Evolutionary conservation across 441 rosid species (phyloP).

Genomic region (Eruca vesicaria): DNA sequence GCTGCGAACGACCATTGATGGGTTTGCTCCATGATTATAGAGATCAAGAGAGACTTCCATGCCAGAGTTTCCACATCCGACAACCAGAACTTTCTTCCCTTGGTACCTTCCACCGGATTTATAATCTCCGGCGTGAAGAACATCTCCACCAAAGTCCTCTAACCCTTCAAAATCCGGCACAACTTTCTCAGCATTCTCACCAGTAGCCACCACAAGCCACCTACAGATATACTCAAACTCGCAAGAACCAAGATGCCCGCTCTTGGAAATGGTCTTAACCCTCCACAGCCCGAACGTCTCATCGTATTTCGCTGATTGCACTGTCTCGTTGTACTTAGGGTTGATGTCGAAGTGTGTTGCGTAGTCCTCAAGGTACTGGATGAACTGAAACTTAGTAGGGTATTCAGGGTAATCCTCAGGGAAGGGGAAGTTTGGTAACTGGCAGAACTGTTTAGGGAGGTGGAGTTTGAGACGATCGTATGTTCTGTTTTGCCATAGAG

Average conservation of each 20-base stretch:
- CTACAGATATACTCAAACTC: constrained; percentile 73
- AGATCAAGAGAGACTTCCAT: constrained; percentile 93
- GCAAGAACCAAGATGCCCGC: constrained; percentile 11
- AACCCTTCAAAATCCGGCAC: constrained; percentile 76
- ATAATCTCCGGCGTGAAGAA: constrained; percentile 70
- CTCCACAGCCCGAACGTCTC: constrained; percentile 69
- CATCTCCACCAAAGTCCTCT: constrained; percentile 52
- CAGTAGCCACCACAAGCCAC: constrained; percentile 91
- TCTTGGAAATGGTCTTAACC: constrained; percentile 48
- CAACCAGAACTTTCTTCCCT: constrained; percentile 70
- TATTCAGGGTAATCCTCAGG: constrained; percentile 71
- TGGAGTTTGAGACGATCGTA: constrained; percentile 86
- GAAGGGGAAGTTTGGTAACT: constrained; percentile 59
- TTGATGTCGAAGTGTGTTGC: constrained; percentile 60
- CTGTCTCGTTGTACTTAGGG: constrained; percentile 70
- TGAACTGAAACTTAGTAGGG: constrained; percentile 73
- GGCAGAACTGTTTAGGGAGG: constrained; percentile 82
- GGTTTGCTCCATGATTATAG: constrained; percentile 56
- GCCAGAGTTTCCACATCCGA: constrained; percentile 94
- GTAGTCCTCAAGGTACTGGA: constrained; percentile 67
- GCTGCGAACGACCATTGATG: constrained; percentile 82
- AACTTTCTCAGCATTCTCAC: constrained; percentile 83
- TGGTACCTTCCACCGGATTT: constrained; percentile 63
- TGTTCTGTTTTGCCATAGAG: constrained; percentile 80
- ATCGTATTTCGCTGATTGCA: constrained; percentile 66